Evolutionary conservation across 1,284 basidiomycete genomes (phyloP).

Genomic region (Dichomitus squalens): DNA sequence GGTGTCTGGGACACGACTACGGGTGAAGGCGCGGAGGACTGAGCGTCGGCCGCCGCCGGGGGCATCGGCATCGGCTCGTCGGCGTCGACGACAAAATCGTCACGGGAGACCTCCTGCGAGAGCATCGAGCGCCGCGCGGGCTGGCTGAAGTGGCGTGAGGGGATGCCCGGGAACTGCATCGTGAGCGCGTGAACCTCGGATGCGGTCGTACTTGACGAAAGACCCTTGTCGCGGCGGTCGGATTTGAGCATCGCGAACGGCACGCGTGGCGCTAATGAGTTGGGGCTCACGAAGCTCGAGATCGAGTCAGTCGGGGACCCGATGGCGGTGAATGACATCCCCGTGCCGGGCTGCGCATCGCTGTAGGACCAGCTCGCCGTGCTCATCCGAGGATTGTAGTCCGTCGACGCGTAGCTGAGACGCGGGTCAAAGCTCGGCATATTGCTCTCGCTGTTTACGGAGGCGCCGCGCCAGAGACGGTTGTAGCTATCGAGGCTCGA

Average conservation of each 20-base stretch:
- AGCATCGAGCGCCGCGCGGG: conserved; percentile 19
- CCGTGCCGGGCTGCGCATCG: background rate
- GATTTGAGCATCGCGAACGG: background rate
- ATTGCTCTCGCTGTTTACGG: background rate
- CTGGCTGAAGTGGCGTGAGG: conserved; percentile 32
- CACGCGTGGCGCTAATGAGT: background rate
- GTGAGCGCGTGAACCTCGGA: conserved; percentile 53
- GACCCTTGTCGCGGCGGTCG: conserved; percentile 13
- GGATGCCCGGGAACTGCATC: conserved; percentile 53
- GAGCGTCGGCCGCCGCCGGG: background rate
- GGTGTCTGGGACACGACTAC: conserved; percentile 1
- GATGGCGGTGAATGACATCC: conserved; percentile 2
- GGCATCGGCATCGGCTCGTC: conserved; percentile 4
- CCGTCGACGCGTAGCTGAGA: background rate
- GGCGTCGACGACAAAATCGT: conserved; percentile 13
- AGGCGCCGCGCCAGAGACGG: conserved; percentile 1
- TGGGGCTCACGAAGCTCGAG: conserved; percentile 1
- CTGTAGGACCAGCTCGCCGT: background rate
- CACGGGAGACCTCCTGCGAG: conserved; percentile 16
- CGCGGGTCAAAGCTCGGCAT: background rate
- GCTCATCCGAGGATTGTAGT: background rate
- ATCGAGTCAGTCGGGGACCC: conserved; percentile 2
- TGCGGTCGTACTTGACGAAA: conserved; percentile 20
- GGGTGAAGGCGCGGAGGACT: background rate
- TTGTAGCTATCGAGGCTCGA: conserved; percentile 10